Base-by-base conservation (phyloP, 1,284 basidiomycete species). In the Pulveroboletus ridleyi region DNA sequence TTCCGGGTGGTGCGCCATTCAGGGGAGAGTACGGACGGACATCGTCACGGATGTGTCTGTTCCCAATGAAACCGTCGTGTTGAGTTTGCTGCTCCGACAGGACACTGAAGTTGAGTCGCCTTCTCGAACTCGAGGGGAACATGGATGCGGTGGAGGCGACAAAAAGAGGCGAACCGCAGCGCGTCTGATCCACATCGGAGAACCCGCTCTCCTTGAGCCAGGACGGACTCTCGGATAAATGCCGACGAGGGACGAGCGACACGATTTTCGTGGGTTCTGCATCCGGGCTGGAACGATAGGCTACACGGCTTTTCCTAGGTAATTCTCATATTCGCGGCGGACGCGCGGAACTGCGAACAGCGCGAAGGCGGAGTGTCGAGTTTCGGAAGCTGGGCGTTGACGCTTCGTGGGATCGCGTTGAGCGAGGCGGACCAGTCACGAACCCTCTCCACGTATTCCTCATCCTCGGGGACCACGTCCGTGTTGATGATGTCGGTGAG, bases 181-280 rank as follows among this genome's bases (percentile, higher is more conserved):
- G 73, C 6, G 60, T 47, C 25, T 64, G 66, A 52, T 71, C 69
- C 7, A 35, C 17, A 77, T 83, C 52, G 74, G 78, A 42, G 76
- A 79, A 63, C 17, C 64, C 39, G 1, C 65, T 66, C 6, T 66
- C 50, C 58, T 78, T 78, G n/a, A 88, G 77, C 83, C 86, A 87
- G 53, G 82, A 81, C 65, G 82, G 81, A 66, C 82, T 81, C 62
- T 83, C 81, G 23, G 80, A 76, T 58, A 86, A 77, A 69, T 88
- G 85, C 46, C 86, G 79, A 18, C 83, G 82, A 25, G 88, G 88
- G 46, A 82, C 81, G 0, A 88, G 88, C 2, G 88, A 81, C 53
- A 86, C 74, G 57, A 89, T 89, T 69, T 85, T 80, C 4, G 80
- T 72, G 61, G 63, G 61, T 54, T 69, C 70, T 22, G 62, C 29